Evolutionary conservation across 108 stramenopile genomes (phyloP), one percentile per base, ranked within the genome.

Genomic region (Nitzschia inconspicua): DNA sequence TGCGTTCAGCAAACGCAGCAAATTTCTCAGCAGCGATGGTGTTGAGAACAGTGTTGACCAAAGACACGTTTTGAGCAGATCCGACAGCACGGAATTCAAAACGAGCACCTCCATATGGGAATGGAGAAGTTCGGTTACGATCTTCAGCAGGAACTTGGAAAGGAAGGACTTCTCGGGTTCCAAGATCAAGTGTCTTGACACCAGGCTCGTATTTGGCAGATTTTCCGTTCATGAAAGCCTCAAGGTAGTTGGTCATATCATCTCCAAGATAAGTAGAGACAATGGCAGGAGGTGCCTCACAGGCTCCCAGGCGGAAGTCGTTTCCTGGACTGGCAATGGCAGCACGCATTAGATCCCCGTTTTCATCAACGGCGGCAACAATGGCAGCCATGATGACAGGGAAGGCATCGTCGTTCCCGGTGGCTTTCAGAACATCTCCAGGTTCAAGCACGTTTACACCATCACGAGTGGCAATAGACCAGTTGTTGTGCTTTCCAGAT

Each of bases 61-160:
- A 64, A 50, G 92, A 93, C 0, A 85, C 79, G 67, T 96, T 95
- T 76, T 96, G 95, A 49, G 93, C 70, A 19, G 96, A 97, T 44
- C 96, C 96, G 44, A 95, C 93, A 47, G 95, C 95, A 74, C 96
- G 92, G 91, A 95, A 96, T 72, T 97, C 96, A 77, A 97, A 96
- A 44, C 96, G 87, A 16, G 79, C 82, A 41, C 95, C 96, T 41
- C 96, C 92, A 63, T 95, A 97, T 30, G 95, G 95, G 87, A 97
- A 97, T 41, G 95, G 95, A 20, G 55, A 93, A 31, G 94, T 97
- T 63, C 95, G 88, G 83, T 97, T 97, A 57, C 95, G 88, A 83
- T 97, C 95, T 68, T 95, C 94, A 31, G 91, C 93, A 54, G 95
- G 91, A 57, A 94, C 87, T 36, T 90, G 79, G 56, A 96, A 84